These are phyloP conservation scores for Gentiana macrophylla DNA, from an alignment of 257 asterid species.

Conservation along the genomic window DNA sequence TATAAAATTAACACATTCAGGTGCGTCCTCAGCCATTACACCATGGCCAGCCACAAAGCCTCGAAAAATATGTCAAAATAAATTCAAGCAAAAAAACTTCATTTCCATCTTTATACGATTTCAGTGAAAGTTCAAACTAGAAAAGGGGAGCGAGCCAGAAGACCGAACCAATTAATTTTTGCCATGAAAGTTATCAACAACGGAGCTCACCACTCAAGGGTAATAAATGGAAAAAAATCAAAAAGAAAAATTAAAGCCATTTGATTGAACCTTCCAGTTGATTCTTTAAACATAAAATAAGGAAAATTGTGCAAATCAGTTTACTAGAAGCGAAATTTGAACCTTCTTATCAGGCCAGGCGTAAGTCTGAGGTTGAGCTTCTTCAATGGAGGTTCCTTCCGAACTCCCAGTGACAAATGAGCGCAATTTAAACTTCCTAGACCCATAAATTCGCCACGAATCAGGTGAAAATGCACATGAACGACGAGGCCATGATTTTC, in stretches of 20 bases:
- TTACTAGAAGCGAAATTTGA: not conserved
- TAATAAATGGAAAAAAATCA: not conserved
- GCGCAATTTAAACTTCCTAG: conserved; percentile 6
- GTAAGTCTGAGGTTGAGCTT: conserved; percentile 27
- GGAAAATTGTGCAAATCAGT: not conserved
- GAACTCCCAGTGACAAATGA: conserved; percentile 15
- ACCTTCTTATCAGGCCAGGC: conserved; percentile 74
- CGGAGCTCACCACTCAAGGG: not conserved
- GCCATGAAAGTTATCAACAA: not conserved
- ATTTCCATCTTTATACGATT: no score
- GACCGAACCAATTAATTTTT: no score
- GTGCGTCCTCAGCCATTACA: no score
- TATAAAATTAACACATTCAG: no score
- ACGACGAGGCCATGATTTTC: not conserved
- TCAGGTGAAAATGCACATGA: not conserved
- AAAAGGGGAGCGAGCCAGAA: no score
- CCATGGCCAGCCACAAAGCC: no score
- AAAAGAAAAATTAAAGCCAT: not conserved
- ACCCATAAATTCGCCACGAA: conserved; percentile 1
- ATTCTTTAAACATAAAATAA: not conserved
- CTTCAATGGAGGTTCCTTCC: conserved; percentile 23
- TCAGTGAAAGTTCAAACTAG: no score
- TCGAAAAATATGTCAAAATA: no score
- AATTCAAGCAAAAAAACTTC: no score
- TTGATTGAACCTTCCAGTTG: not conserved